Conservation (phyloP, 106 monocot genomes). For the Dioscorea dumetorum region DNA sequence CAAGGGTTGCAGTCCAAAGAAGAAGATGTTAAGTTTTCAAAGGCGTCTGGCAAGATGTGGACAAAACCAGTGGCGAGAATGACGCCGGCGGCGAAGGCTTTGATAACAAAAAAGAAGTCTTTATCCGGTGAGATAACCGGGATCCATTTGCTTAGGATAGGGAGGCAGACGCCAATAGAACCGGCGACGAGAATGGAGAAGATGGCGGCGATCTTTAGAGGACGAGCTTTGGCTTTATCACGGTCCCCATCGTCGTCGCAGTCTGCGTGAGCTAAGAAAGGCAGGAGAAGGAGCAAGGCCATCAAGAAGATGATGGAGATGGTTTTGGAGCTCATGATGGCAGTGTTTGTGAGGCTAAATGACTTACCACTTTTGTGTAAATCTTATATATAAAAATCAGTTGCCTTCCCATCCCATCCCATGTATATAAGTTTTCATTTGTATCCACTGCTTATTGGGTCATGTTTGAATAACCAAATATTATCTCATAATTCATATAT, state of each 20-base stretch:
- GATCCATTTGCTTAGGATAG: not conserved
- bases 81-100: conserved; percentile 18
- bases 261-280: not conserved
- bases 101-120: conserved; percentile 11
- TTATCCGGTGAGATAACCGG: conserved; percentile 10
- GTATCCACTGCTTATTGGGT: too few relatives aligned
- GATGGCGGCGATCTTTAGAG: conserved; percentile 7
- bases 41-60: conserved; percentile 19
- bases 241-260: not conserved
- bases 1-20: conserved; percentile 12
- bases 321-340: too few relatives aligned
- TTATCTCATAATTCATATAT: too few relatives aligned
- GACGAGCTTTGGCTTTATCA: conserved; percentile 3
- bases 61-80: conserved; percentile 16
- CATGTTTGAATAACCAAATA: too few relatives aligned
- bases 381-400: too few relatives aligned
- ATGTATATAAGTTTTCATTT: too few relatives aligned
- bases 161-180: not conserved
- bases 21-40: conserved; percentile 7
- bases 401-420: too few relatives aligned
- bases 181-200: conserved; percentile 7
- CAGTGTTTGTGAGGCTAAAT: too few relatives aligned
- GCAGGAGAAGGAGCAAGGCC: not conserved
- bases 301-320: not conserved
- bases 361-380: too few relatives aligned